Percentiles rank a stretch among this genome's conserved stretches.
Evolutionary conservation across 2,329 filamentous ascomycete genomes (phyloP).

Genomic region (Sarocladium kiliense): DNA sequence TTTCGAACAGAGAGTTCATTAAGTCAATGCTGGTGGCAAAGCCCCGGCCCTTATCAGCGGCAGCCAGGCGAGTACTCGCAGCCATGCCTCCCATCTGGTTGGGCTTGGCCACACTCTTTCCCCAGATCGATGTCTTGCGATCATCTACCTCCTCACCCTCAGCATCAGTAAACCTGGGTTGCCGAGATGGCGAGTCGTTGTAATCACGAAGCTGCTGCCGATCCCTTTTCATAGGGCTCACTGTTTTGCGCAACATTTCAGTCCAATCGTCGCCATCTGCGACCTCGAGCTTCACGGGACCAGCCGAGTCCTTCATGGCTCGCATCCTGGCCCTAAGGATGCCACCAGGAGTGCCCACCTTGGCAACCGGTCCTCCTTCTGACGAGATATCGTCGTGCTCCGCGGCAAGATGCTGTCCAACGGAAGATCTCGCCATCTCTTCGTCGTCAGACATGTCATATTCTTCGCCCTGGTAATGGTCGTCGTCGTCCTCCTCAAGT

Average conservation of each 20-base stretch:
- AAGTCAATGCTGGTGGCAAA: slow-evolving; percentile 89
- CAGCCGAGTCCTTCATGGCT: slow-evolving; percentile 54
- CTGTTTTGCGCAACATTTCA: slow-evolving; percentile 86
- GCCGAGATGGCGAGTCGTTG: slow-evolving; percentile 44
- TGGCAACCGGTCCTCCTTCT: slow-evolving; percentile 41
- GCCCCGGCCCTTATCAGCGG: slow-evolving; percentile 49
- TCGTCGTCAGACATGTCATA: slow-evolving; percentile 69
- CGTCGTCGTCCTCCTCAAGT: slow-evolving; percentile 52
- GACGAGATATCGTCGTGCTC: slow-evolving; percentile 61
- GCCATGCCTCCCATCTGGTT: slow-evolving; percentile 23
- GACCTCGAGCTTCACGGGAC: slow-evolving; percentile 55
- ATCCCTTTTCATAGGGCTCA: slow-evolving; percentile 90
- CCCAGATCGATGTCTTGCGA: slow-evolving; percentile 30
- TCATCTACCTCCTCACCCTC: slow-evolving; percentile 46
- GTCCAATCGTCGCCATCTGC: slow-evolving; percentile 81
- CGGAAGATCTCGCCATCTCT: slow-evolving; percentile 74
- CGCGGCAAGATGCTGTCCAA: slow-evolving; percentile 68
- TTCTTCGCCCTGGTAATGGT: slow-evolving; percentile 60
- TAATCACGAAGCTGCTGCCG: slow-evolving; percentile 62
- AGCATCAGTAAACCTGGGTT: slow-evolving; percentile 20
- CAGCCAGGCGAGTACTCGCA: slow-evolving; percentile 24
- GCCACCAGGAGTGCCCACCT: slow-evolving; percentile 47
- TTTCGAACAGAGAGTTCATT: slow-evolving; percentile 90
- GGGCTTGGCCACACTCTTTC: slow-evolving; percentile 23
- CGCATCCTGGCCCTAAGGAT: slow-evolving; percentile 60